Conservation (phyloP, 1,139 yeast species). For the Candida sanyaensis region DNA sequence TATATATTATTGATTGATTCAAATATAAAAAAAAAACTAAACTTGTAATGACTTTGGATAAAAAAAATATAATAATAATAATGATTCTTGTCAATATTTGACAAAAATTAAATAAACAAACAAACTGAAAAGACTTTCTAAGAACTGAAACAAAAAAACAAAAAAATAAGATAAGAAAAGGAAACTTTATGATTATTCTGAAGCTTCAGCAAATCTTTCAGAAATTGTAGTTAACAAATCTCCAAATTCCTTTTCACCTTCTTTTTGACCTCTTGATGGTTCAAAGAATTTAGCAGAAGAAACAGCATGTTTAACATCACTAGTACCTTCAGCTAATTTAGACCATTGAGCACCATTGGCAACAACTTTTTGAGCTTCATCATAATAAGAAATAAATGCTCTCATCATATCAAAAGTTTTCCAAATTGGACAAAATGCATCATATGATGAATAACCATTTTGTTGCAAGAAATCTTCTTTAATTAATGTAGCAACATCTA, state of each 20-base stretch:
- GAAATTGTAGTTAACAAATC: slow-evolving; percentile 72
- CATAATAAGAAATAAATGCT: slow-evolving; percentile 85
- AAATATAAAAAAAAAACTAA: not conserved
- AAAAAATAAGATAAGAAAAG: not conserved
- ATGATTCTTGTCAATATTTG: too few relatives aligned
- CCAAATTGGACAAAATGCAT: slow-evolving; percentile 99
- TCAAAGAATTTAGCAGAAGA: slow-evolving; percentile 95
- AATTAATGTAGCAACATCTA: slow-evolving; percentile 87
- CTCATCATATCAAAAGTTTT: slow-evolving; percentile 98
- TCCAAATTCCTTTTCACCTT: slow-evolving; percentile 72
- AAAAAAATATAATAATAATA: too few relatives aligned
- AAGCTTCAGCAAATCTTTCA: slow-evolving; percentile 93
- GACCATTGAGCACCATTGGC: slow-evolving; percentile 95
- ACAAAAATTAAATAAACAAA: not conserved
- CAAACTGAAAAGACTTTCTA: too few relatives aligned
- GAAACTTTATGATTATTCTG: slow-evolving; percentile 62
- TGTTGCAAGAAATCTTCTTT: slow-evolving; percentile 99
- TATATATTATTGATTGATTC: not conserved
- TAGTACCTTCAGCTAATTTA: slow-evolving; percentile 82
- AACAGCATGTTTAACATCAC: slow-evolving; percentile 90
- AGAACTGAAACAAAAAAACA: not conserved
- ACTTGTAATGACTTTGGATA: too few relatives aligned
- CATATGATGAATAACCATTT: slow-evolving; percentile 97
- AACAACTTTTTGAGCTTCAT: slow-evolving; percentile 97
- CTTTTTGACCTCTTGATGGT: slow-evolving; percentile 88